A percentile compares a stretch with the other conserved stretches of the same genome.
Evolutionary conservation across 73 alveolate species (phyloP).

Genomic region (Paramecium sonneborni): DNA sequence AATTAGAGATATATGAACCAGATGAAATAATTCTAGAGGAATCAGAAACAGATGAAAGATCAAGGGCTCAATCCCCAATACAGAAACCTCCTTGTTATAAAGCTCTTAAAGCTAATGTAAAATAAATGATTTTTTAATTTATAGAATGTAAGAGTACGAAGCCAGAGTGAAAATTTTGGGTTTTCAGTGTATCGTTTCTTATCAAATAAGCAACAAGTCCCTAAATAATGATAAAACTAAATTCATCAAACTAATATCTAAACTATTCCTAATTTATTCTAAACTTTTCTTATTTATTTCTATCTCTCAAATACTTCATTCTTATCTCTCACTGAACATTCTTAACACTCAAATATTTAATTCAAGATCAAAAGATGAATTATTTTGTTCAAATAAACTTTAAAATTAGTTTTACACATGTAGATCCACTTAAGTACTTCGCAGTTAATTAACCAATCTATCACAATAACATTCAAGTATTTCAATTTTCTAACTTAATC

Average conservation of each 20-base stretch:
- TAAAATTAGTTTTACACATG: background rate
- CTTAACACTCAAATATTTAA: background rate
- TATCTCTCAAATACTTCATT: background rate
- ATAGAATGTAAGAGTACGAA: constrained; percentile 17
- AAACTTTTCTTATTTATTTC: background rate
- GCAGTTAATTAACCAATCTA: background rate
- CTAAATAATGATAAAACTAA: background rate
- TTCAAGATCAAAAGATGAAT: background rate
- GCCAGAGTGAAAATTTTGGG: constrained; percentile 27
- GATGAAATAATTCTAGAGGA: constrained; percentile 27
- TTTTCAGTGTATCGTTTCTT: constrained; percentile 36
- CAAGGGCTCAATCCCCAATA: constrained; percentile 21
- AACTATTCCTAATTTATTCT: background rate
- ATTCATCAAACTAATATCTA: background rate
- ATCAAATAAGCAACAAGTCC: background rate
- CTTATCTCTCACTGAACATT: background rate
- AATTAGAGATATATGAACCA: background rate
- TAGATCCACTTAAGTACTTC: background rate
- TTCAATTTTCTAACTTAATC: background rate
- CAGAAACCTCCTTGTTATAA: constrained; percentile 24
- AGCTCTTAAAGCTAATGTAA: constrained; percentile 29
- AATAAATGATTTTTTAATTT: background rate
- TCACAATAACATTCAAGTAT: background rate
- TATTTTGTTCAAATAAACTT: background rate
- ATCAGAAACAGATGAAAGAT: constrained; percentile 27